Conservation (phyloP, 768 basidiomycete species). For the Boletus rubescentipes region DNA sequence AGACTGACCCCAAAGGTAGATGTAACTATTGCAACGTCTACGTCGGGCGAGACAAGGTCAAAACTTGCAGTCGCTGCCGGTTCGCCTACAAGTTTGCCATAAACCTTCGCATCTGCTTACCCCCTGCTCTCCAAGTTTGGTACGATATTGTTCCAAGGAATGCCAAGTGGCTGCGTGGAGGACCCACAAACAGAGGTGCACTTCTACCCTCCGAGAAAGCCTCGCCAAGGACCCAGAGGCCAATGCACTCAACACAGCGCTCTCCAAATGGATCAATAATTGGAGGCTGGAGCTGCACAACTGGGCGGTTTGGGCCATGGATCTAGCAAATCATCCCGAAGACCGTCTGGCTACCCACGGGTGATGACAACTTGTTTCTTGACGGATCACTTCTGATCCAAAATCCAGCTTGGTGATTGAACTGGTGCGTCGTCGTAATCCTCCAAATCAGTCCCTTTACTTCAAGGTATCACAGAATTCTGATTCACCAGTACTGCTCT, state of each 20-base stretch:
- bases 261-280: constrained; percentile 28
- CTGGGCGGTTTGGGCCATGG: constrained; percentile 23
- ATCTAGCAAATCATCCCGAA: constrained; percentile 26
- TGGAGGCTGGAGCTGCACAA: constrained; percentile 23
- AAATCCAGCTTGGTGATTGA: constrained; percentile 22
- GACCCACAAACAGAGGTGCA: constrained; percentile 26
- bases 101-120: background rate
- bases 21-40: constrained; percentile 26
- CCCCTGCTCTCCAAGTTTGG: constrained; percentile 15
- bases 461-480: constrained; percentile 19
- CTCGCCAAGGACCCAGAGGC: constrained; percentile 15
- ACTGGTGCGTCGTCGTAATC: constrained; percentile 18
- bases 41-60: constrained; percentile 25
- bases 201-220: constrained; percentile 7
- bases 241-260: constrained; percentile 17
- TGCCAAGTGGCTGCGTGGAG: constrained; percentile 31
- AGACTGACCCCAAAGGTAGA: constrained; percentile 22
- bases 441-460: constrained; percentile 12
- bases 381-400: background rate
- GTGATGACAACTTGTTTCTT: constrained; percentile 2
- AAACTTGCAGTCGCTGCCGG: constrained; percentile 25
- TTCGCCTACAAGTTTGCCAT: constrained; percentile 1
- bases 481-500: background rate
- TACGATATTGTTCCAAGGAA: constrained; percentile 31
- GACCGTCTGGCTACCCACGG: constrained; percentile 27